Conservation (phyloP, 2,329 filamentous ascomycete species). For the Aspergillus ochraceoroseus region DNA sequence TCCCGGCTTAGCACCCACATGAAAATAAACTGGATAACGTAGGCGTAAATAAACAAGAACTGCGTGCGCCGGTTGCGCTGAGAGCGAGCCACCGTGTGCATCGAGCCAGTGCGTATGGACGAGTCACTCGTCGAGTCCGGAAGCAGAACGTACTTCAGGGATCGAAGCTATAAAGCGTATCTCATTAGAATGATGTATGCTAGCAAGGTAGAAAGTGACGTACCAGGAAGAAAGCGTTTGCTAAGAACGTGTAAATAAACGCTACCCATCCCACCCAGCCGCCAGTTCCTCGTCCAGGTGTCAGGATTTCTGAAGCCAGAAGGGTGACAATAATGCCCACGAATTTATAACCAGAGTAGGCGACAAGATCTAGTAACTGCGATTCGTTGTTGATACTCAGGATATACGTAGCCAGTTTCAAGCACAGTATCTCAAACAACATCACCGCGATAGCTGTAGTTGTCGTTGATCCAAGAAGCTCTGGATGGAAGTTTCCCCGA, state of each 20-base stretch:
- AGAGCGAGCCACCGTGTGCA: conserved; percentile 70
- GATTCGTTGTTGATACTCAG: conserved; percentile 90
- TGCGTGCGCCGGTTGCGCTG: conserved; percentile 85
- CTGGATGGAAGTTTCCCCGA: conserved; percentile 86
- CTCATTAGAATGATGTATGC: background rate
- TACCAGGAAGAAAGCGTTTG: conserved; percentile 93
- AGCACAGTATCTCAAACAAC: conserved; percentile 76
- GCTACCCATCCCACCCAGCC: conserved; percentile 84
- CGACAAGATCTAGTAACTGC: conserved; percentile 86
- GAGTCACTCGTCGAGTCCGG: conserved; percentile 70
- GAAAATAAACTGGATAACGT: conserved; percentile 86
- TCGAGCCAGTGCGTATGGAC: conserved; percentile 54
- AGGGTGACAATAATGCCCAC: conserved; percentile 92
- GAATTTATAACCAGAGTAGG: conserved; percentile 98
- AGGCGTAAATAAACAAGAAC: conserved; percentile 91
- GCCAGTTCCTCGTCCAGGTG: conserved; percentile 72
- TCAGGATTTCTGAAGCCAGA: conserved; percentile 69
- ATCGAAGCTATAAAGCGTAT: conserved; percentile 66
- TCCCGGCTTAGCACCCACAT: conserved; percentile 74
- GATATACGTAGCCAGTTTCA: conserved; percentile 91
- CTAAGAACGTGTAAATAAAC: conserved; percentile 86
- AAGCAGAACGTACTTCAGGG: conserved; percentile 89
- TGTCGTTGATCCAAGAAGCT: conserved; percentile 84
- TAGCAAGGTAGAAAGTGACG: conserved; percentile 29
- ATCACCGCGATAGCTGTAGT: conserved; percentile 79